A percentile compares a stretch with the other conserved stretches of the same genome.
phyloP scores from a whole-genome alignment of 2,329 filamentous ascomycete genomes.

The Zymoseptoria crescenta region DNA sequence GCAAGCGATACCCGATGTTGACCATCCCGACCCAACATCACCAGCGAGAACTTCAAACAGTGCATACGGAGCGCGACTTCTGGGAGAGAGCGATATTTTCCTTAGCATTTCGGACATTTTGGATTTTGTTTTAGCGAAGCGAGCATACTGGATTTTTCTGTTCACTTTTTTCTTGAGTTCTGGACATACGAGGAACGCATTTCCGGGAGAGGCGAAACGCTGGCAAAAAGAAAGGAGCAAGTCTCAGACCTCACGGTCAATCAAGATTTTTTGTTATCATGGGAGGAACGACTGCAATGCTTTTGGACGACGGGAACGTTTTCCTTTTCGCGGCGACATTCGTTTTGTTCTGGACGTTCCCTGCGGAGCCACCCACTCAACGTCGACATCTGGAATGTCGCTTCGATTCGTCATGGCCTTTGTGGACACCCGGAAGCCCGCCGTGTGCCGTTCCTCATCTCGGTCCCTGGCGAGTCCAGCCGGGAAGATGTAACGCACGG shows the following conservation, averaged over 20 bases:
- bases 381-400: conserved; percentile 12
- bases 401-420: conserved; percentile 11
- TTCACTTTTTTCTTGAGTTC: conserved; percentile 2
- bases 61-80: conserved; percentile 50
- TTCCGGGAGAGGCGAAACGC: not conserved
- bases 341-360: not conserved
- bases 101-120: conserved; percentile 8
- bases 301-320: not conserved
- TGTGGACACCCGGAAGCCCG: conserved; percentile 18
- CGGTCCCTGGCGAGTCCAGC: conserved; percentile 10
- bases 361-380: not conserved
- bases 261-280: not conserved
- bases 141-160: conserved; percentile 13
- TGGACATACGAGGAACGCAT: conserved; percentile 6
- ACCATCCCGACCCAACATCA: conserved; percentile 29
- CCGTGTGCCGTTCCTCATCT: conserved; percentile 11
- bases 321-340: not conserved
- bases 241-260: conserved; percentile 12
- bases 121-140: conserved; percentile 10
- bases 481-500: conserved; percentile 13
- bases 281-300: conserved; percentile 6
- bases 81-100: conserved; percentile 27
- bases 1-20: conserved; percentile 34
- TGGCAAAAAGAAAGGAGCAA: conserved; percentile 5
- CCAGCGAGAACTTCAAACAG: conserved; percentile 28